Percentiles rank a stretch among this genome's conserved stretches.
phyloP scores from a whole-genome alignment of 179 eudicot species.

The Spinacia oleracea region DNA sequence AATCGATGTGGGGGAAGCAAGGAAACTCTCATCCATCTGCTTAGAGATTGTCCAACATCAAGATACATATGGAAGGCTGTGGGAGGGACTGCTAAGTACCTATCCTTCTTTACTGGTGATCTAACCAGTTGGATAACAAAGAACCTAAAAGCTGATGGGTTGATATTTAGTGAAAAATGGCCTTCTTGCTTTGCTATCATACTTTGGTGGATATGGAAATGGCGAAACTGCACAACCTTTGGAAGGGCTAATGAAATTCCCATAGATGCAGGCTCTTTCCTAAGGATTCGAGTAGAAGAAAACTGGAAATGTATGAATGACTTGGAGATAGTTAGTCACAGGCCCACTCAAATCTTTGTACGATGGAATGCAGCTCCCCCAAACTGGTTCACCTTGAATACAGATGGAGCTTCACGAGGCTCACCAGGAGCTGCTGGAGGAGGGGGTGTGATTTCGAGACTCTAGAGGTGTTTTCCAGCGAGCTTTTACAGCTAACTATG shows the following conservation, averaged over 20 bases:
- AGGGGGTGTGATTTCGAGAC: background rate
- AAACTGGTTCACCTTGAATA: background rate
- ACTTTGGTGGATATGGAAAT: background rate
- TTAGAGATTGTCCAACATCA: no score
- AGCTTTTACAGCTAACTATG: background rate
- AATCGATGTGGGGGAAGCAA: no score
- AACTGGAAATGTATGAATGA: background rate
- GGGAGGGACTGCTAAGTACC: no score
- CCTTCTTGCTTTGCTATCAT: background rate
- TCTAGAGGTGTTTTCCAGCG: background rate
- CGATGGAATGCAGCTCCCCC: background rate
- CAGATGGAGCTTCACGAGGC: background rate
- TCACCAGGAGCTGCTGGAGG: background rate
- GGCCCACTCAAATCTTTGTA: background rate
- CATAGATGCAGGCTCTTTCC: background rate
- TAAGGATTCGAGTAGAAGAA: background rate
- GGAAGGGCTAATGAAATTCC: background rate
- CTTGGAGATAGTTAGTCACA: no score
- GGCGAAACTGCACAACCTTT: background rate
- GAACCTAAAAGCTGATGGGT: no score
- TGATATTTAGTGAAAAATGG: background rate
- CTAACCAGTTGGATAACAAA: no score
- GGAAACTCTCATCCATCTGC: no score
- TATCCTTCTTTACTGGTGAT: no score
- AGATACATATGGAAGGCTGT: no score